Percentiles rank a stretch among this genome's conserved stretches.
phyloP scores from a whole-genome alignment of 352 stramenopile species.

The Thraustotheca clavata region DNA sequence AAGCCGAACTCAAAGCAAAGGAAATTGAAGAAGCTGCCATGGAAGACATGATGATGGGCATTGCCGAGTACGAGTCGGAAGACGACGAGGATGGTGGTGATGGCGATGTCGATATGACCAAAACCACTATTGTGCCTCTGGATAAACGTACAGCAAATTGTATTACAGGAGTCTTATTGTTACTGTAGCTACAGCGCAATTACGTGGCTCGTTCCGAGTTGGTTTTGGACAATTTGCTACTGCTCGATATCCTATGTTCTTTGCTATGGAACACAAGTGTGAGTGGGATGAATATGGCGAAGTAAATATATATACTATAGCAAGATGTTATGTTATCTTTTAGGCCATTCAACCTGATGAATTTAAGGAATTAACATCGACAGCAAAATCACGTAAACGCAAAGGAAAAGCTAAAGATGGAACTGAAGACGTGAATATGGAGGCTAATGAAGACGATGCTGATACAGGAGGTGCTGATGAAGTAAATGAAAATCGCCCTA shows the following conservation, averaged over 20 bases:
- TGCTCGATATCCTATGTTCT: conserved; percentile 84
- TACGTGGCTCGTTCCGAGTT: conserved; percentile 80
- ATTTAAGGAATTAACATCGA: conserved; percentile 65
- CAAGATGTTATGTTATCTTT: neutral
- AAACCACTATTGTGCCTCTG: neutral
- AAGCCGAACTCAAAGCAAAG: conserved; percentile 83
- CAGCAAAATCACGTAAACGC: conserved; percentile 46
- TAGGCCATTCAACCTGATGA: conserved; percentile 77
- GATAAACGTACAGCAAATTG: neutral
- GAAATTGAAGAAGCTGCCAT: conserved; percentile 84
- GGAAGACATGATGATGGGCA: conserved; percentile 89
- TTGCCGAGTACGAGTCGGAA: conserved; percentile 84
- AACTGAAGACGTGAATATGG: conserved; percentile 41
- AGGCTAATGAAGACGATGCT: conserved; percentile 52
- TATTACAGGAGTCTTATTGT: neutral
- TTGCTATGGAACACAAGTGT: conserved; percentile 74
- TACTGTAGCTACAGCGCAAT: conserved; percentile 35
- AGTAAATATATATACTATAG: conserved; percentile 24
- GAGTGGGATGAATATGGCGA: conserved; percentile 87
- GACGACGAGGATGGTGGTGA: conserved; percentile 27
- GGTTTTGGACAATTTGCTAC: conserved; percentile 76
- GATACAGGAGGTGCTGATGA: conserved; percentile 45
- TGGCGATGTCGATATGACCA: neutral
- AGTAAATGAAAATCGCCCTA: conserved; percentile 53
- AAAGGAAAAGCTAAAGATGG: neutral